Base-by-base conservation (phyloP, 225 moss, liverwort and hornwort species). In the Pseudoscleropodium purum region DNA sequence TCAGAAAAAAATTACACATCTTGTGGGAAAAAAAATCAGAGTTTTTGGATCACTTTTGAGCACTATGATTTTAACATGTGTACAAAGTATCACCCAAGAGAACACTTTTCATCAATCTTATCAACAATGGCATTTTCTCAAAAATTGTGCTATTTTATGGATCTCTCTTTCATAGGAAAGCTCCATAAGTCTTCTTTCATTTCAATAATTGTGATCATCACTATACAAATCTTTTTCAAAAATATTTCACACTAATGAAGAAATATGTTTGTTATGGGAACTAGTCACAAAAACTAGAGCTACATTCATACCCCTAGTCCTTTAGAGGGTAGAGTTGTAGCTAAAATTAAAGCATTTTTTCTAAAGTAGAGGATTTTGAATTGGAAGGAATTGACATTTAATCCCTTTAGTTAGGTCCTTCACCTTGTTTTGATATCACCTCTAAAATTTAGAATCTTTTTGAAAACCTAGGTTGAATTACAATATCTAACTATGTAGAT, bases 101-200 rank as follows among this genome's bases (percentile, higher is more conserved):
- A 70, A 39, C 4, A 39, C 7, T 2, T 70, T 70, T 70, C 7
- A 39, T 70, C 8, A 14, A 14, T 39, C 24, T 7, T 39, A 13
- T 25, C 41, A 70, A 70, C 0, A 0, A 7, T 39, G 41, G 39
- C 15, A 39, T 69, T n/a, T n/a, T n/a, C 13, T 69, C 68, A n/a
- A n/a, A n/a, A 69, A 69, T 23, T 69, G 7, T 37, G 2, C 1
- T 0, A 69, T 23, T n/a, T 23, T 1, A 13, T 37, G 0, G 0
- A 23, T 13, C 1, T 25, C 15, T 69, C 5, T 25, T 8, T 26
- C 3, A 9, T 26, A 15, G 5, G 26, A 72, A 26, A 72, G 8
- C 2, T 70, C 8, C 8, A 25, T 3, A 72, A 26, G 26, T 41
- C 26, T 72, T 41, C 5, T 26, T 72, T 41, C 9, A 41, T 41